Evolutionary conservation across 2,329 filamentous ascomycete species (phyloP).

Genomic region (Trichoderma sp.): DNA sequence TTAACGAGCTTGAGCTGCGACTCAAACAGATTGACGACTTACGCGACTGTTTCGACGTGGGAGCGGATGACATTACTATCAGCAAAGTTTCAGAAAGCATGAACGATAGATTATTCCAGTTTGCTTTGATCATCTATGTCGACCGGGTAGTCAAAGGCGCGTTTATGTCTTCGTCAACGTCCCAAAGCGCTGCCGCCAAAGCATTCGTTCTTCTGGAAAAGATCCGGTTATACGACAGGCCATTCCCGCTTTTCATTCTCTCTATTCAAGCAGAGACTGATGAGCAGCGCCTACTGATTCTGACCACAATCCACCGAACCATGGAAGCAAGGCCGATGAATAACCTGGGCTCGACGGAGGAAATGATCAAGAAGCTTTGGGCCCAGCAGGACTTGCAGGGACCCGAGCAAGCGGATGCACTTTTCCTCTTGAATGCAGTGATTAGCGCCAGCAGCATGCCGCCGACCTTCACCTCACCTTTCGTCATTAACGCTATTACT

Average conservation of each 20-base stretch:
- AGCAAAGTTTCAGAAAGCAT: not conserved
- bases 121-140: slow-evolving; percentile 17
- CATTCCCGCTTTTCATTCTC: slow-evolving; percentile 7
- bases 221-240: slow-evolving; percentile 12
- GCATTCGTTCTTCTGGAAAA: slow-evolving; percentile 8
- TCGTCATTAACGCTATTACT: slow-evolving; percentile 2
- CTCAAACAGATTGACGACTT: slow-evolving; percentile 11
- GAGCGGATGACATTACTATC: not conserved
- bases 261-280: slow-evolving; percentile 17
- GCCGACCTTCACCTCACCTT: slow-evolving; percentile 13
- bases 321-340: slow-evolving; percentile 10
- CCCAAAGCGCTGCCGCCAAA: slow-evolving; percentile 5
- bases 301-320: not conserved
- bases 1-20: slow-evolving; percentile 6
- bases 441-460: slow-evolving; percentile 15
- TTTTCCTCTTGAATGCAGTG: slow-evolving; percentile 15
- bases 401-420: slow-evolving; percentile 13
- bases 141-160: slow-evolving; percentile 15
- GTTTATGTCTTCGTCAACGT: not conserved
- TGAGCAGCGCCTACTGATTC: slow-evolving; percentile 2
- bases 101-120: slow-evolving; percentile 13
- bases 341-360: slow-evolving; percentile 1
- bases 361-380: slow-evolving; percentile 16
- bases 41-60: slow-evolving; percentile 10
- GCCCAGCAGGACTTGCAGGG: slow-evolving; percentile 19